Conservation (phyloP, 345 rosid species). For the Adansonia digitata region DNA sequence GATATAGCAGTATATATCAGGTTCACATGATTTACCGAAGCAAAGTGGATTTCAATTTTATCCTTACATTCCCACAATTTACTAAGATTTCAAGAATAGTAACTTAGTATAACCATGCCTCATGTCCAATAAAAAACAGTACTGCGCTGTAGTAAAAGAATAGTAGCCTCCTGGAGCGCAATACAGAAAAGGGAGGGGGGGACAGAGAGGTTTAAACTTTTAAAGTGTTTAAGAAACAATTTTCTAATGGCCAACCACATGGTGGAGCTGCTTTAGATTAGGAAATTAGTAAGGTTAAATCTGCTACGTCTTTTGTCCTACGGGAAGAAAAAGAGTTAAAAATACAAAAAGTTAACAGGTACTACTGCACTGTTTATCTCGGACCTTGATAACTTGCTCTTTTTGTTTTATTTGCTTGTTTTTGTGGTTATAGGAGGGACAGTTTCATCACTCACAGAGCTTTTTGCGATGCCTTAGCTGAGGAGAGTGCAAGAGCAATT, state of each 20-base stretch:
- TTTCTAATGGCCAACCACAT: constrained; percentile 4
- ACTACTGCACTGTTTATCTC: constrained; percentile 10
- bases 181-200: not conserved
- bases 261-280: constrained; percentile 12
- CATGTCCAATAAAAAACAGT: too few species aligned
- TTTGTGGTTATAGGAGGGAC: constrained; percentile 44
- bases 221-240: constrained; percentile 1
- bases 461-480: constrained; percentile 52
- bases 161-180: constrained; percentile 15
- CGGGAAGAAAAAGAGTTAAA: constrained; percentile 18
- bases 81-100: too few species aligned
- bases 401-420: constrained; percentile 36
- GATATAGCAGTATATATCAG: not conserved
- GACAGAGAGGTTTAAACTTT: too few species aligned
- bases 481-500: constrained; percentile 39
- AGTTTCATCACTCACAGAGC: constrained; percentile 69
- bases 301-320: constrained; percentile 23
- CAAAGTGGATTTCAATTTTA: not conserved
- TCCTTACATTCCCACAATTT: not conserved
- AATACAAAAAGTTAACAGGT: constrained; percentile 27
- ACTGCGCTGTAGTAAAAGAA: too few species aligned
- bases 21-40: not conserved
- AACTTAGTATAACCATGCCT: too few species aligned
- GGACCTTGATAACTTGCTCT: constrained; percentile 13
- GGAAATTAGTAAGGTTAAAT: constrained; percentile 5